Evolutionary conservation across 768 basidiomycete genomes (phyloP), one percentile per base, ranked within the genome.

Genomic region (Phanerochaete carnosa): DNA sequence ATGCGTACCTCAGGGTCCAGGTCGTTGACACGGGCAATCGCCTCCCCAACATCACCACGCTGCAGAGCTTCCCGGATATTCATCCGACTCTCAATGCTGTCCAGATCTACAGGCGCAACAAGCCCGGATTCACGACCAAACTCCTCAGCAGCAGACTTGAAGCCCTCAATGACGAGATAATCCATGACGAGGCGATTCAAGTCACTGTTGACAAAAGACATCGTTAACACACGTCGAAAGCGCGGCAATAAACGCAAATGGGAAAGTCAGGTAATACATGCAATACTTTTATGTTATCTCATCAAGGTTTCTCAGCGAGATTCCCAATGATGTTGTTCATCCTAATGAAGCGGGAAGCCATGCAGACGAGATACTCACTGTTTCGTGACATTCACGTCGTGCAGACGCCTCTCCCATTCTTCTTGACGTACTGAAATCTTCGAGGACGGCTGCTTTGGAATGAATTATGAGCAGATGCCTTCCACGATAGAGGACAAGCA

Each of bases 161-260:
- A 98, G 2, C 97, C 97, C 71, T 98, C 95, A 57, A 97, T 93
- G 62, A 97, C 92, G 63, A 98, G 89, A 75, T 98, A 98, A 72
- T 99, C 94, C 88, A 97, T 95, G 47, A 99, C 87, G 25, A 98
- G 84, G 3, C 89, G 84, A 73, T 98, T 96, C 60, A 98, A 78
- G 74, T 99, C 95, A 75, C 97, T 99, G 68, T 37, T 60, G 61
- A 29, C 45, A 58, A 35, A 66, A 61, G 63, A 62, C 39, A 57
- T 60, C 58, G 23, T 66, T 64, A 68, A 58, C 71, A 61, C 57
- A 49, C n/a, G 58, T 46, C 46, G 51, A 13, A 59, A 56, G 43
- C 47, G 58, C 37, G 68, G 67, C 66, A 52, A 64, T 60, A 58
- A 74, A 68, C 72, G 69, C 72, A 69, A 60, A 25, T 4, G 19